A percentile compares a stretch with the other conserved stretches of the same genome.
These are phyloP conservation scores for Cryphonectria parasitica DNA, from an alignment of 2,329 filamentous ascomycete genomes.

Conservation along the genomic window DNA sequence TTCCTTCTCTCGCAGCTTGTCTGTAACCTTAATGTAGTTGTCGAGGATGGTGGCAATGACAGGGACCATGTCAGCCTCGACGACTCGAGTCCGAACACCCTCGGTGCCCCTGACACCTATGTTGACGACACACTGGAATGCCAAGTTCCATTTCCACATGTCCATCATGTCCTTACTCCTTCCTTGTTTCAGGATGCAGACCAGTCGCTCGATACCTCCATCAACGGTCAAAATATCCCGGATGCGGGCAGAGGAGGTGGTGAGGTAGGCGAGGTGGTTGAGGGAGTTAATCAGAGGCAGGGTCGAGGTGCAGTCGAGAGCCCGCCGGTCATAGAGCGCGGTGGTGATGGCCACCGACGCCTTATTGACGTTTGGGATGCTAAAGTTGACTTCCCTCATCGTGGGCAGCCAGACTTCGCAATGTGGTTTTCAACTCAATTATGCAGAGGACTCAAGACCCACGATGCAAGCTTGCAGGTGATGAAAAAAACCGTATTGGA, in stretches of 20 bases:
- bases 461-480: neutral
- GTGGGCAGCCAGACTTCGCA: slow-evolving; percentile 46
- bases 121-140: slow-evolving; percentile 98
- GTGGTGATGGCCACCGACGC: slow-evolving; percentile 92
- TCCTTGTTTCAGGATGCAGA: slow-evolving; percentile 97
- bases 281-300: slow-evolving; percentile 97
- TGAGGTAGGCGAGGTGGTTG: slow-evolving; percentile 97
- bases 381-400: slow-evolving; percentile 99
- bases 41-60: slow-evolving; percentile 98
- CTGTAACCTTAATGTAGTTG: slow-evolving; percentile 96
- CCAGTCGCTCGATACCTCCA: slow-evolving; percentile 93
- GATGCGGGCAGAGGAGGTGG: slow-evolving; percentile 95
- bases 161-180: slow-evolving; percentile 99
- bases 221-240: slow-evolving; percentile 97
- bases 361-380: slow-evolving; percentile 97
- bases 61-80: slow-evolving; percentile 98
- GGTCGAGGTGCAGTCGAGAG: slow-evolving; percentile 97
- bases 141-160: slow-evolving; percentile 99
- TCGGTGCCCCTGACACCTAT: slow-evolving; percentile 97
- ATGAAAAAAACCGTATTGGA: neutral
- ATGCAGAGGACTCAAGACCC: neutral
- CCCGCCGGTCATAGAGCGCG: slow-evolving; percentile 94
- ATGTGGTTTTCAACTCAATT: slow-evolving; percentile 9
- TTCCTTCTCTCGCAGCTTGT: slow-evolving; percentile 86
- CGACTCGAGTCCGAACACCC: slow-evolving; percentile 88